Evolutionary conservation across 2,329 filamentous ascomycete genomes (phyloP).

Genomic region (Trichoderma harzianum): DNA sequence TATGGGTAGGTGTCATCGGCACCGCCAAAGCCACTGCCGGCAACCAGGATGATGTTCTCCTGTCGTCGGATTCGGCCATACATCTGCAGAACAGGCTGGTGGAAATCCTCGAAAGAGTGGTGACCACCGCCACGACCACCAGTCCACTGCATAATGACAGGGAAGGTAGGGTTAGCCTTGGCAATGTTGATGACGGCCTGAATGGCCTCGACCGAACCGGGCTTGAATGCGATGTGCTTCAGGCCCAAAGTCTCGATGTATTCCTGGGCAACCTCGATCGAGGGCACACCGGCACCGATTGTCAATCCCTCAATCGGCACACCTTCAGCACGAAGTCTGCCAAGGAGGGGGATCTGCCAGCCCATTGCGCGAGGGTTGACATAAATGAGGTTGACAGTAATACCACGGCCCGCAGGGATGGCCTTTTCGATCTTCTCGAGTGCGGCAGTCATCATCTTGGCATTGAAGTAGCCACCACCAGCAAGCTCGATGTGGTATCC

Average conservation of each 20-base stretch:
- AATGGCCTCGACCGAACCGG: conserved; percentile 82
- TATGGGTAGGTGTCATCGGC: conserved; percentile 90
- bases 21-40: conserved; percentile 88
- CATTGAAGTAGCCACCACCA: conserved; percentile 85
- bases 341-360: conserved; percentile 87
- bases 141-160: conserved; percentile 92
- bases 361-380: conserved; percentile 85
- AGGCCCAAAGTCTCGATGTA: conserved; percentile 91
- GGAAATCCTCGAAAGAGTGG: conserved; percentile 94
- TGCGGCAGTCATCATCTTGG: conserved; percentile 77
- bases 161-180: conserved; percentile 89
- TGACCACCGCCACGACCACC: conserved; percentile 91
- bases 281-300: conserved; percentile 90
- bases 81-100: conserved; percentile 86
- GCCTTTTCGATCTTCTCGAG: conserved; percentile 79
- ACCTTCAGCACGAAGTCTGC: conserved; percentile 75
- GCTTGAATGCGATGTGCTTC: conserved; percentile 94
- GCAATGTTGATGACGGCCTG: conserved; percentile 89
- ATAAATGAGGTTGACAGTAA: conserved; percentile 87
- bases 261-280: conserved; percentile 86
- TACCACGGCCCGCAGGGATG: conserved; percentile 81
- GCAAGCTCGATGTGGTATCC: conserved; percentile 92
- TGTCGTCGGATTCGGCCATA: conserved; percentile 83
- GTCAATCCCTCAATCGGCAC: conserved; percentile 89
- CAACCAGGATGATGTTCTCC: conserved; percentile 83